Conservation (phyloP, 2,329 filamentous ascomycete species). For the Ascochyta viciae-villosae region DNA sequence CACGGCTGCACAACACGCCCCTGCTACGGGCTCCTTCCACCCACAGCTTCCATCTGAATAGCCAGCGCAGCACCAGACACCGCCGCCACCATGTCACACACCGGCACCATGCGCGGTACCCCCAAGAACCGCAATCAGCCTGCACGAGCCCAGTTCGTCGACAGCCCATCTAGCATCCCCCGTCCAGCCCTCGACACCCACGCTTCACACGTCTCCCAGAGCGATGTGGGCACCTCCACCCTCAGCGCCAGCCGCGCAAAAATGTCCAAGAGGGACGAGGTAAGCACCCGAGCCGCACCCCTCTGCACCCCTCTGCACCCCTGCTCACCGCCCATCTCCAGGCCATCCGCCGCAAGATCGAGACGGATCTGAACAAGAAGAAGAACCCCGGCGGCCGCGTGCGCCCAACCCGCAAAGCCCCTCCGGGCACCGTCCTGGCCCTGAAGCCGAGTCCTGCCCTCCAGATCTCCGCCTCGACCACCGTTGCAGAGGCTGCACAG, state of each 20-base stretch:
- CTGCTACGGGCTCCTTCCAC: constrained; percentile 9
- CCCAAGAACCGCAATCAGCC: constrained; percentile 68
- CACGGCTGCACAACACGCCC: constrained; percentile 5
- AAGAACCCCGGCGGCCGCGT: constrained; percentile 80
- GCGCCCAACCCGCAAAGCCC: constrained; percentile 88
- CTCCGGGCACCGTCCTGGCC: constrained; percentile 93
- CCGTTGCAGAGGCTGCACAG: constrained; percentile 94
- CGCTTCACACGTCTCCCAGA: constrained; percentile 56
- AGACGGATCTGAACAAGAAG: constrained; percentile 98
- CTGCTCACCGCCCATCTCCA: constrained; percentile 49
- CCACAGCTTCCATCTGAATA: constrained; percentile 5
- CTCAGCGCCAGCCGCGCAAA: constrained; percentile 95
- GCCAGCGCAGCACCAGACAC: constrained; percentile 23
- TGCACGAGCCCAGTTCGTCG: constrained; percentile 55
- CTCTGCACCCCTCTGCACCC: not conserved
- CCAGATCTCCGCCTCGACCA: constrained; percentile 95
- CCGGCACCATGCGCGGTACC: constrained; percentile 73
- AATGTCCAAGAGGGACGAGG: constrained; percentile 98
- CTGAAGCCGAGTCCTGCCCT: constrained; percentile 94
- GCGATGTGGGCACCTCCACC: constrained; percentile 68
- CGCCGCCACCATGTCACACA: constrained; percentile 61
- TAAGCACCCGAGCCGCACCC: constrained; percentile 56
- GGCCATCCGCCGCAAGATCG: constrained; percentile 97
- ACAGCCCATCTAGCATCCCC: constrained; percentile 74
- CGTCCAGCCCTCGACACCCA: constrained; percentile 71